Base-by-base conservation (phyloP, 225 moss, liverwort and hornwort genomes). In the Thuidium tamariscinum region DNA sequence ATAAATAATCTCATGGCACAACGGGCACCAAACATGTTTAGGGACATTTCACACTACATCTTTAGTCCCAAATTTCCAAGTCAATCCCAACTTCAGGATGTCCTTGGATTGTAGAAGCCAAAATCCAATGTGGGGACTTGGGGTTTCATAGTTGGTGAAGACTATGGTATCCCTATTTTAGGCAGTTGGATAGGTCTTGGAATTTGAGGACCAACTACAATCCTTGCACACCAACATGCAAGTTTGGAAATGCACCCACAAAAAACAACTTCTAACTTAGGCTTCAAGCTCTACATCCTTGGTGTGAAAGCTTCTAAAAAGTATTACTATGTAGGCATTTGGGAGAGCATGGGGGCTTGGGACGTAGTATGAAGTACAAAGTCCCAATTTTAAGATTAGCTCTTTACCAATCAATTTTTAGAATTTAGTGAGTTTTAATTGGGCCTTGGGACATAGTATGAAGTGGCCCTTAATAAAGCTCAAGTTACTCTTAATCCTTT, bases 131-230 rank as follows among this genome's bases (percentile, higher is more conserved):
- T 16, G 1, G 46, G 5, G 6, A 72, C 18, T 29, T 46, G 44
- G 29, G 6, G 27, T 5, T n/a, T n/a, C n/a, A n/a, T n/a, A n/a
- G n/a, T n/a, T n/a, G n/a, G n/a, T n/a, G n/a, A n/a, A n/a, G n/a
- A n/a, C n/a, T n/a, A n/a, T n/a, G 4, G 2, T 18, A 1, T 0
- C 0, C 1, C 0, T 46, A 10, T 18, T 72, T 29, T 0, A 1
- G 10, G 1, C 0, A 11, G 0, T 72, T 46, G 10, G 30, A 0
- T 46, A 46, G 30, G 18, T 2, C 1, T 48, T 18, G 1, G 4
- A 71, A 44, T 44, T 26, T 1, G 0, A 71, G 0, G 10, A 11
- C 11, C 18, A 19, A 72, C 7, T 4, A 29, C 16, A 71, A 11
- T 6, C 10, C 1, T 0, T 46, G 11, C 9, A 46, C 3, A 30